phyloP scores from a whole-genome alignment of 192 early-diverging fungal species.

The Gryganskiella cystojenkinii region DNA sequence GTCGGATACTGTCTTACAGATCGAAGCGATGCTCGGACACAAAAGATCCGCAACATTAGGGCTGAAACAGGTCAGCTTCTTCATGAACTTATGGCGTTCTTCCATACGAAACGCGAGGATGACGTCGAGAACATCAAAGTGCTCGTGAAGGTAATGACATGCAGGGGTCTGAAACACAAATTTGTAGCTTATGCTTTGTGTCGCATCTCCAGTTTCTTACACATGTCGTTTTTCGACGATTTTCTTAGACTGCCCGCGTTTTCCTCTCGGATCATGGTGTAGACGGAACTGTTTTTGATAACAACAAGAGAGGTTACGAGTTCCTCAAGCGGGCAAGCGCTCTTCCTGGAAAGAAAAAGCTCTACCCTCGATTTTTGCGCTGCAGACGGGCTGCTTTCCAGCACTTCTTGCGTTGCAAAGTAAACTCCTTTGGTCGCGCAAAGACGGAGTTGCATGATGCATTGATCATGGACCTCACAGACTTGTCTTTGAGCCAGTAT shows the following conservation, averaged over 20 bases:
- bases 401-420: constrained; percentile 65
- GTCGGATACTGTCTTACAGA: constrained; percentile 80
- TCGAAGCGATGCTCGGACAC: constrained; percentile 57
- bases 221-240: neutral
- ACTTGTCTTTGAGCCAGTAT: constrained; percentile 66
- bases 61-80: constrained; percentile 62
- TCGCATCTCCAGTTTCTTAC: neutral
- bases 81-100: constrained; percentile 60
- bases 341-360: constrained; percentile 57
- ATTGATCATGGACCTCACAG: constrained; percentile 63
- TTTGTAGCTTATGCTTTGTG: neutral
- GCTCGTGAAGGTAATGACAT: constrained; percentile 70
- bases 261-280: constrained; percentile 67
- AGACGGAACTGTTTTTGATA: constrained; percentile 59
- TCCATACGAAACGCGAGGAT: constrained; percentile 69
- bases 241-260: constrained; percentile 47
- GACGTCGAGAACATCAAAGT: constrained; percentile 82
- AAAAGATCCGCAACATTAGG: constrained; percentile 62
- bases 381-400: constrained; percentile 61
- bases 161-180: too few species aligned
- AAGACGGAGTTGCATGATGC: constrained; percentile 61
- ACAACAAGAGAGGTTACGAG: constrained; percentile 62
- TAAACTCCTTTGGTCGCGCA: constrained; percentile 62
- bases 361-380: constrained; percentile 60
- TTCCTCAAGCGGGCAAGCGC: constrained; percentile 61